Evolutionary conservation across 768 basidiomycete genomes (phyloP).

Genomic region (Nevesoporus exiguus): DNA sequence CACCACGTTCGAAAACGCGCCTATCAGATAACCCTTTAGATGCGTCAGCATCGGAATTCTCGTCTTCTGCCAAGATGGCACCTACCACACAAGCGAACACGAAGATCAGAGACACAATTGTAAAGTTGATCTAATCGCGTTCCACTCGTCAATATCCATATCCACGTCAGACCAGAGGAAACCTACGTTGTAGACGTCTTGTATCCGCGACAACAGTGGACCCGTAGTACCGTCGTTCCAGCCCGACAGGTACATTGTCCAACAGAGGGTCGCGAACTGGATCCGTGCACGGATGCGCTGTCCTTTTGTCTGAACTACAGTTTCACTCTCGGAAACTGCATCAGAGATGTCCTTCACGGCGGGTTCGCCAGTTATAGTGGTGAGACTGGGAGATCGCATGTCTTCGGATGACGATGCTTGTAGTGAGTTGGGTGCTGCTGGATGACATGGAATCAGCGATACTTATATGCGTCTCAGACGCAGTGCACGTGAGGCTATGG

Average conservation of each 20-base stretch:
- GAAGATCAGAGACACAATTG: slow-evolving; percentile 41
- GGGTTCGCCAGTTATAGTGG: neutral
- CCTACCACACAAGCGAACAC: slow-evolving; percentile 38
- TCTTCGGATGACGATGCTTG: neutral
- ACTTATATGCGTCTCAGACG: neutral
- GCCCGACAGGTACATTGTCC: slow-evolving; percentile 31
- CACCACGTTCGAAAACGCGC: slow-evolving; percentile 33
- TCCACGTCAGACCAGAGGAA: neutral
- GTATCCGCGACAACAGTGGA: slow-evolving; percentile 10
- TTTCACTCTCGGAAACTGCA: neutral
- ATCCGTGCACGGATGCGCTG: slow-evolving; percentile 23
- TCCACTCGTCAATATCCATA: neutral
- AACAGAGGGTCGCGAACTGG: slow-evolving; percentile 9
- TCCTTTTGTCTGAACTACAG: slow-evolving; percentile 13
- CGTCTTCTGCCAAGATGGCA: neutral
- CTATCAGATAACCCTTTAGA: slow-evolving; percentile 30
- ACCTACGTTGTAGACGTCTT: slow-evolving; percentile 34
- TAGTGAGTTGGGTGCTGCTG: neutral
- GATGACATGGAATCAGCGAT: neutral
- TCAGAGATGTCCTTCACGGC: neutral
- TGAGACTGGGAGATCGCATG: neutral
- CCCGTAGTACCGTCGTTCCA: slow-evolving; percentile 13
- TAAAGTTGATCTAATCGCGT: slow-evolving; percentile 34
- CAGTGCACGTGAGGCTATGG: neutral
- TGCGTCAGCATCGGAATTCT: neutral